These are phyloP conservation scores for Poronia punctata DNA, from an alignment of 495 filamentous ascomycete species.

Conservation along the genomic window DNA sequence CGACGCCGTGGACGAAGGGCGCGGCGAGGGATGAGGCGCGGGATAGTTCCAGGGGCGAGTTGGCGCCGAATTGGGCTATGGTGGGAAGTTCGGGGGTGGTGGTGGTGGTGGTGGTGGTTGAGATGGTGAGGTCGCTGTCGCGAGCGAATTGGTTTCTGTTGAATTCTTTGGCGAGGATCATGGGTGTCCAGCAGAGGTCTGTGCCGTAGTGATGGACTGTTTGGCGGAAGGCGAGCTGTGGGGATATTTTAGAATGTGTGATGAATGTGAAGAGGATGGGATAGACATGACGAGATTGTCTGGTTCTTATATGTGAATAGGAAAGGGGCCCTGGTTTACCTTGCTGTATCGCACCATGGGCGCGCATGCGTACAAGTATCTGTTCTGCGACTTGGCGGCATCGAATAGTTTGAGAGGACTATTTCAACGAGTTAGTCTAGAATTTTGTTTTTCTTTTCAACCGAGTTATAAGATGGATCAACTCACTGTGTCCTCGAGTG, in stretches of 20 bases:
- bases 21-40: conserved; percentile 52
- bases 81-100: conserved; percentile 40
- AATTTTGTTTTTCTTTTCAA: background rate
- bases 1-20: conserved; percentile 54
- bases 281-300: background rate
- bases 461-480: background rate
- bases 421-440: background rate
- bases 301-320: background rate
- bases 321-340: conserved; percentile 16
- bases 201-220: conserved; percentile 52
- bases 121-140: conserved; percentile 45
- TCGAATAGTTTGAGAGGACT: conserved; percentile 56
- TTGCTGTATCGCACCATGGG: conserved; percentile 67
- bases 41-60: conserved; percentile 48
- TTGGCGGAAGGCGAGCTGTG: conserved; percentile 55
- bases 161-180: conserved; percentile 68
- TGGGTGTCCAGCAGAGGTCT: conserved; percentile 62
- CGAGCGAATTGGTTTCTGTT: conserved; percentile 51
- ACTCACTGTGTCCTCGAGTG: conserved; percentile 21
- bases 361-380: conserved; percentile 51
- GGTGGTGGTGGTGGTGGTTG: no score
- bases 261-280: background rate
- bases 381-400: conserved; percentile 40
- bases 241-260: background rate
- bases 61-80: conserved; percentile 57